Percentiles rank a stretch among this genome's conserved stretches.
These are phyloP conservation scores for Kodamaea kakaduensis DNA, from an alignment of 805 yeast genomes.

Conservation along the genomic window DNA sequence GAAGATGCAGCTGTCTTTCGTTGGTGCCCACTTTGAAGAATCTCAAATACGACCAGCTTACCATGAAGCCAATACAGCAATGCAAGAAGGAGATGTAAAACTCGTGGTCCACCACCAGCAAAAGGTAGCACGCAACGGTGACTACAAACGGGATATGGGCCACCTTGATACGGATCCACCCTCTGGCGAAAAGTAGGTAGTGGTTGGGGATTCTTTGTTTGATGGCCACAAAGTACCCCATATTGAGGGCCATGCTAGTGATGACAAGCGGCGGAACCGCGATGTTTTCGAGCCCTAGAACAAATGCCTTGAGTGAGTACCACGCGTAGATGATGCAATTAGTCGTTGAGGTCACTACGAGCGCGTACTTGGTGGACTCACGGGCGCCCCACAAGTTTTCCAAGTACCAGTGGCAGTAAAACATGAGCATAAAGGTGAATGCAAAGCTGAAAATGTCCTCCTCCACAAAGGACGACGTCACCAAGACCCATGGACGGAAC, in stretches of 20 bases:
- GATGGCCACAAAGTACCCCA: conserved; percentile 59
- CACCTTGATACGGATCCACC: conserved; percentile 42
- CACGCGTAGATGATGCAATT: conserved; percentile 31
- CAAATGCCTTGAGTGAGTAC: conserved; percentile 16
- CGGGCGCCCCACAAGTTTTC: conserved; percentile 62
- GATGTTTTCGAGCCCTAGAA: conserved; percentile 12
- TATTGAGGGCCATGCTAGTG: conserved; percentile 52
- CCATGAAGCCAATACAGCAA: conserved; percentile 28
- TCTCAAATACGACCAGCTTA: conserved; percentile 39
- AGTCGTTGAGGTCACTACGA: conserved; percentile 33
- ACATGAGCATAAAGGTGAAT: conserved; percentile 34
- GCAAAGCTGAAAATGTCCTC: conserved; percentile 37
- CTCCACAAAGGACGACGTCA: conserved; percentile 47
- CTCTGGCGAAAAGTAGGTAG: conserved; percentile 46
- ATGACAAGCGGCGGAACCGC: conserved; percentile 43
- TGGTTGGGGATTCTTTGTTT: conserved; percentile 66
- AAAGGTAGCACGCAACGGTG: conserved; percentile 18
- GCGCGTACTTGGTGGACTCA: conserved; percentile 47
- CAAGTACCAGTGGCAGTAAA: conserved; percentile 58
- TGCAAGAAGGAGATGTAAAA: conserved; percentile 23
- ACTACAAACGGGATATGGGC: conserved; percentile 37
- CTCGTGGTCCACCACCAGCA: conserved; percentile 24
- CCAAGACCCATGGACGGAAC: conserved; percentile 47
- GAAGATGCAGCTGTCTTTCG: conserved; percentile 39
- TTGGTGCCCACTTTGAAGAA: conserved; percentile 39